Evolutionary conservation across 1,284 basidiomycete species (phyloP), one percentile per base, ranked within the genome.

Genomic region (Vanrija humicola): DNA sequence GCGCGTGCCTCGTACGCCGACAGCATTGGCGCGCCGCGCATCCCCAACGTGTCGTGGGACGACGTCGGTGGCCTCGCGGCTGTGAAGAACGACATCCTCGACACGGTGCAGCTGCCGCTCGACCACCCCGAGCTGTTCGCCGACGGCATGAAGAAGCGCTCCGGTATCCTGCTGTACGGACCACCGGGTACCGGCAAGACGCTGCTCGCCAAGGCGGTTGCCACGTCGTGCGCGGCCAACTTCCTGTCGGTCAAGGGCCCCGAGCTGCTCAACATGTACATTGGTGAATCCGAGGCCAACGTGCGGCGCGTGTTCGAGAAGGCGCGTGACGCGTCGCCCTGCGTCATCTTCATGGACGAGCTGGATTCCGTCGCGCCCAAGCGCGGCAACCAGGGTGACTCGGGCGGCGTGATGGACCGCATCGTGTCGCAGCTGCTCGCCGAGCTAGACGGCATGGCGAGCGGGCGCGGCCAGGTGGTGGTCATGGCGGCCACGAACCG

Each of bases 401-500:
- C 89, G 18, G 93, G 92, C 15, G 95, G 96, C 39, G 95, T 99
- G 8, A 98, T 98, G 87, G 90, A 97, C 70, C 82, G 96, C 9
- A 97, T 98, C 61, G 96, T 98, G 46, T 94, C 91, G 59, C 95
- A 97, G 76, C 80, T 98, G 19, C 79, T 99, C 50, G 95, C 95
- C 16, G 90, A 98, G 74, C 82, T 99, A 54, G 96, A 99, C 77
- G 96, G 96, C 0, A 88, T 98, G 82, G 79, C 85, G 2, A 81
- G 81, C 21, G 59, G 81, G 19, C 53, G 83, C 14, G 81, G 79
- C 38, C 79, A 79, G 7, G 87, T 98, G 0, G 95, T 98, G 68
- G 94, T 99, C 18, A 92, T 99, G 73, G 96, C 94, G 4, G 95
- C 96, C 10, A 99, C 96, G 14, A 99, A 99, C 75, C 81, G 96